A percentile compares a stretch with the other conserved stretches of the same genome.
phyloP scores from a whole-genome alignment of 1,284 basidiomycete species.

The Coniophora puteana region DNA sequence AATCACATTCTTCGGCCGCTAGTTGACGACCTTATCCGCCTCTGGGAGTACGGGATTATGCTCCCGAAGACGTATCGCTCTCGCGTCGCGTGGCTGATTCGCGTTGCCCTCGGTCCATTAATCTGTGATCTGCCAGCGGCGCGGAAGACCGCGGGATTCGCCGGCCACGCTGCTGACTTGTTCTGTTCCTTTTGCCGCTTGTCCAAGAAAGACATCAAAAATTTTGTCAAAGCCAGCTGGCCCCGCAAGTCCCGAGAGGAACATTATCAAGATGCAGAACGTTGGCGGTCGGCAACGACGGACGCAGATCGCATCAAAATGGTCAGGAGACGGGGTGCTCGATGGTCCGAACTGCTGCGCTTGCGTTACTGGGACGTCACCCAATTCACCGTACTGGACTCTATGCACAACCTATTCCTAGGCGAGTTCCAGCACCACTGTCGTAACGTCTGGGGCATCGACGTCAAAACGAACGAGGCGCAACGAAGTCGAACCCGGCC shows the following conservation, averaged over 20 bases:
- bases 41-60: conserved; percentile 17
- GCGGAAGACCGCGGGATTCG: conserved; percentile 18
- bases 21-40: conserved; percentile 14
- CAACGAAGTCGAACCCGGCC: too few relatives aligned
- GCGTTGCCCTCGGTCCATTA: conserved; percentile 16
- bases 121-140: conserved; percentile 25
- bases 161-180: conserved; percentile 15
- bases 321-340: conserved; percentile 26
- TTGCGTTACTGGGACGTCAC: conserved; percentile 36
- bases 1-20: conserved; percentile 19
- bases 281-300: conserved; percentile 25
- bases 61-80: conserved; percentile 11
- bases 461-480: too few relatives aligned
- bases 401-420: conserved; percentile 28
- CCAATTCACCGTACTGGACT: conserved; percentile 27
- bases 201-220: conserved; percentile 12
- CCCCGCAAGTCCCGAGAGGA: conserved; percentile 5
- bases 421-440: conserved; percentile 14
- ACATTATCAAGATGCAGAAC: conserved; percentile 14
- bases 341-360: conserved; percentile 32
- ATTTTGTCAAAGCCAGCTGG: conserved; percentile 14
- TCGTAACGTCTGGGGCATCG: conserved; percentile 12
- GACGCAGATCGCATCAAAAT: conserved; percentile 15
- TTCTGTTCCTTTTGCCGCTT: conserved; percentile 27
- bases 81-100: conserved; percentile 7